These are phyloP conservation scores for Smithsoniella earleae DNA, from an alignment of 163 green algal genomes.

Conservation along the genomic window DNA sequence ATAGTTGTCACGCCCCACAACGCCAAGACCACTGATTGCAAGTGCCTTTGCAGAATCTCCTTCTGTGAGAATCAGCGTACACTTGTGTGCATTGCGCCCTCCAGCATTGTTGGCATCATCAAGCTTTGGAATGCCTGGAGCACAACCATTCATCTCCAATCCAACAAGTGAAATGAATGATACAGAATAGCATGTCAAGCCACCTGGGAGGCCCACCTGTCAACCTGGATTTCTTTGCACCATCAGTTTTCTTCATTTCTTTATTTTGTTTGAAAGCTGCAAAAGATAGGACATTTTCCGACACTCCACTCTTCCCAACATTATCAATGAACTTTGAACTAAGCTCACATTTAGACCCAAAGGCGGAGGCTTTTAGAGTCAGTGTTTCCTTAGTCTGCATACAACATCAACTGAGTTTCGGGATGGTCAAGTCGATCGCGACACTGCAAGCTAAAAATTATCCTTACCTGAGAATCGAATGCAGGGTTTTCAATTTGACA, in stretches of 20 bases:
- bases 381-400: conserved; percentile 98
- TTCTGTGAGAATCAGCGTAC: conserved; percentile 99
- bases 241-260: conserved; percentile 95
- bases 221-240: conserved; percentile 80
- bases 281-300: conserved; percentile 82
- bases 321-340: conserved; percentile 84
- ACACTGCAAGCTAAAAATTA: too few relatives aligned
- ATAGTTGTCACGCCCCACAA: conserved; percentile 91
- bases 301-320: conserved; percentile 70
- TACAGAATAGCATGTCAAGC: too few relatives aligned
- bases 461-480: conserved; percentile 96
- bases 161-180: too few relatives aligned
- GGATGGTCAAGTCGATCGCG: too few relatives aligned
- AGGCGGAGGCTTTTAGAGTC: conserved; percentile 72
- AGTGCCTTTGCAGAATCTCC: conserved; percentile 95
- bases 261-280: conserved; percentile 89
- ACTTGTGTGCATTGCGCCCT: conserved; percentile 68
- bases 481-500: conserved; percentile 93
- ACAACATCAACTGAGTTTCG: too few relatives aligned
- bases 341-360: conserved; percentile 92
- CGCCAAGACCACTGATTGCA: conserved; percentile 81
- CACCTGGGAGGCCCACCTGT: too few relatives aligned
- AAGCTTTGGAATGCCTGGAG: conserved; percentile 88
- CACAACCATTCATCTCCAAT: neutral
- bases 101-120: conserved; percentile 96